Conservation (phyloP, 345 rosid genomes). For the Gossypium anomalum region DNA sequence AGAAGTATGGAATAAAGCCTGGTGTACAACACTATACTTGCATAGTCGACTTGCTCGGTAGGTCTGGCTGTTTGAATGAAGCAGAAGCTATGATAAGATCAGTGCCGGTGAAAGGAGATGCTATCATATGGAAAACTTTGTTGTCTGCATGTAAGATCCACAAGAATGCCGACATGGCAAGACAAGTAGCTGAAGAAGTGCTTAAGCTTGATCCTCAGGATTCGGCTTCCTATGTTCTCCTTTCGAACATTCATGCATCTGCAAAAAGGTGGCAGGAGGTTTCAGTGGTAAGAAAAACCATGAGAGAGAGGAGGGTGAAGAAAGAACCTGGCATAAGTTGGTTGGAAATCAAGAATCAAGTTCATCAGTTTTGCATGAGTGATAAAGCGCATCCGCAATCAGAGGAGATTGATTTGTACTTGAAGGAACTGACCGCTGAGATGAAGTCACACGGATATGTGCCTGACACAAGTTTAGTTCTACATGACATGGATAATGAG, state of each 20-base stretch:
- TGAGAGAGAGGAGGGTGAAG: slow-evolving; percentile 64
- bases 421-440: slow-evolving; percentile 54
- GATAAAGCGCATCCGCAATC: slow-evolving; percentile 58
- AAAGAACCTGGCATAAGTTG: slow-evolving; percentile 83
- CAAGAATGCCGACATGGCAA: slow-evolving; percentile 56
- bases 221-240: slow-evolving; percentile 66
- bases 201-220: slow-evolving; percentile 55
- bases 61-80: slow-evolving; percentile 55
- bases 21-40: slow-evolving; percentile 60
- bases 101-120: slow-evolving; percentile 57
- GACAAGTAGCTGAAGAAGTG: slow-evolving; percentile 49
- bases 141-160: slow-evolving; percentile 66
- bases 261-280: slow-evolving; percentile 61
- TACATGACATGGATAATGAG: slow-evolving; percentile 76
- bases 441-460: slow-evolving; percentile 63
- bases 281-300: slow-evolving; percentile 52
- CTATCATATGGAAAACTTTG: slow-evolving; percentile 71
- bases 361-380: slow-evolving; percentile 55
- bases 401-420: slow-evolving; percentile 49
- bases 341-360: slow-evolving; percentile 58
- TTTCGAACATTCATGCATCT: slow-evolving; percentile 62
- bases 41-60: slow-evolving; percentile 66
- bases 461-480: slow-evolving; percentile 56
- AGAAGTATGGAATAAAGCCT: slow-evolving; percentile 45
- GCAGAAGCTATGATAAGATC: slow-evolving; percentile 65